Percentiles rank a stretch among this genome's conserved stretches.
Evolutionary conservation across 257 asterid species (phyloP).

Genomic region (Gentiana macrophylla): DNA sequence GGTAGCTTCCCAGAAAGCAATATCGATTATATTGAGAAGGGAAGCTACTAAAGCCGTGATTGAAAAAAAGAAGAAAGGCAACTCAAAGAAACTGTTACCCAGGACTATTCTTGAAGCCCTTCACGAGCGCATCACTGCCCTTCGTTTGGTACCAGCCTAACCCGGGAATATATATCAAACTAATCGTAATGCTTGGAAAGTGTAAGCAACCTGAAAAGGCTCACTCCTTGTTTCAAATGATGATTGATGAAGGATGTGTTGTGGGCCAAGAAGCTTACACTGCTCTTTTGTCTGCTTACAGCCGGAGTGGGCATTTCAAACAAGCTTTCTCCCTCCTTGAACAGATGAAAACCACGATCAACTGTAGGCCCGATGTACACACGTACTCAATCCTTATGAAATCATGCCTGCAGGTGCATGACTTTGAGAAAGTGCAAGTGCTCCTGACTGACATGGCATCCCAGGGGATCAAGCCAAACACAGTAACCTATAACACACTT

Average conservation of each 20-base stretch:
- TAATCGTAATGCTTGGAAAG: constrained; percentile 94
- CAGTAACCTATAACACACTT: constrained; percentile 79
- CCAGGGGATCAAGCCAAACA: constrained; percentile 62
- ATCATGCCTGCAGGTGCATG: constrained; percentile 61
- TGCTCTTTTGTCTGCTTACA: constrained; percentile 93
- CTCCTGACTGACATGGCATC: constrained; percentile 69
- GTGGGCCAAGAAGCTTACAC: constrained; percentile 77
- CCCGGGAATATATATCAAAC: constrained; percentile 63
- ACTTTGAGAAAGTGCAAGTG: constrained; percentile 39
- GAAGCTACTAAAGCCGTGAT: constrained; percentile 84
- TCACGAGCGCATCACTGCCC: constrained; percentile 84
- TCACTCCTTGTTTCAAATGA: constrained; percentile 59
- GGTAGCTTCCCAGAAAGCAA: constrained; percentile 78
- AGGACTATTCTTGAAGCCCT: constrained; percentile 80
- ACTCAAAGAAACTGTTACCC: too few species aligned
- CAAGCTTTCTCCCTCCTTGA: constrained; percentile 74
- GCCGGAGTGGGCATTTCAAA: constrained; percentile 66
- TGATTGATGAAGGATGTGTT: constrained; percentile 80
- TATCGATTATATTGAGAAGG: constrained; percentile 70
- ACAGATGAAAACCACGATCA: constrained; percentile 52
- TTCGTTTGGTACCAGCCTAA: constrained; percentile 95
- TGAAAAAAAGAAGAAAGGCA: constrained; percentile 71
- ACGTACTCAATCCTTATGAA: constrained; percentile 79
- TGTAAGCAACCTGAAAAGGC: constrained; percentile 99
- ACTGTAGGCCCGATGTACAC: constrained; percentile 71